Evolutionary conservation across 495 filamentous ascomycete genomes (phyloP), one percentile per base, ranked within the genome.

Genomic region (Aspergillus carlsbadensis): DNA sequence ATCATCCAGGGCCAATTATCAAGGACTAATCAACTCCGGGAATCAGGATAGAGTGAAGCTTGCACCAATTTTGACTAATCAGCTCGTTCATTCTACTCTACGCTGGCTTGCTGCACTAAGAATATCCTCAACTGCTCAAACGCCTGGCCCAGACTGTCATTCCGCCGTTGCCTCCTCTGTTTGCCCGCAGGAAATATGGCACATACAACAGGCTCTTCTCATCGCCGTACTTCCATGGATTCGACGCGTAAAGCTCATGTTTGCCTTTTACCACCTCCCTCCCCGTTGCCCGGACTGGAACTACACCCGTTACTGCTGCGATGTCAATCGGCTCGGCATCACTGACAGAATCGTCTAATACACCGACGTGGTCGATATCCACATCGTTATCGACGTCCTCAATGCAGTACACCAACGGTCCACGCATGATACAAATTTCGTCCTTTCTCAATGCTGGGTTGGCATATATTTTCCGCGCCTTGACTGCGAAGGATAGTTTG

Each of bases 301-400:
- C 26, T 17, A 54, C 42, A 20, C 34, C 21, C 13, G 18, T 44
- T n/a, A 54, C 42, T 2, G 14, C 22, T 2, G 52, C 41, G 17
- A 54, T 54, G 14, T 56, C 34, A 13, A 56, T 56, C 17, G 44
- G 24, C 3, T 56, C 54, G 17, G 33, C 54, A 20, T 54, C 52
- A 36, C 10, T 37, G 0, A 54, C 34, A 8, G 41, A 39, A 18
- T 39, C 40, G 18, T 54, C 52, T 1, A 54, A 3, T 2, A 54
- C 15, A 6, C 40, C 52, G 7, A 46, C 42, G n/a, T 46, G 34
- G 52, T 54, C 52, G 5, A 54, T 20, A 29, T 54, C 52, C 13
- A 54, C 41, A 8, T 56, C 24, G 29, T 57, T 57, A 29, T 57
- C 55, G 1, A 57, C 55, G 18, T 57, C 55, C 36, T 57, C 55